Percentiles rank a stretch among this genome's conserved stretches.
phyloP scores from a whole-genome alignment of 2,329 filamentous ascomycete genomes.

The Macrophomina tecta region DNA sequence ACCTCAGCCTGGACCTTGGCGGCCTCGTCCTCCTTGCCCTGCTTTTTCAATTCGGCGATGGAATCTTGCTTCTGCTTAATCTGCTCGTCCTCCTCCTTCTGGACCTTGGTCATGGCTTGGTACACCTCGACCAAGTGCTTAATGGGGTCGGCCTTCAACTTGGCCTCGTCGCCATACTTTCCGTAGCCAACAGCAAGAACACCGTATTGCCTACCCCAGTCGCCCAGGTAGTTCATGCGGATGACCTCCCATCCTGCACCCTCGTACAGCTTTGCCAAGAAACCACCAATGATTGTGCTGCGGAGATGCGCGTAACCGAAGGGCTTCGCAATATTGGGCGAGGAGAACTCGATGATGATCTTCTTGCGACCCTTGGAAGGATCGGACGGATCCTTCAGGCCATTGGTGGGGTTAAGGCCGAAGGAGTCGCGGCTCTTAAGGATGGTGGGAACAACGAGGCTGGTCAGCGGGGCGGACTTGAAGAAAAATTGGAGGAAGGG shows the following conservation, averaged over 20 bases:
- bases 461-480: conserved; percentile 69
- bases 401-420: conserved; percentile 66
- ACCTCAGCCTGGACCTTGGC: conserved; percentile 37
- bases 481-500: conserved; percentile 82
- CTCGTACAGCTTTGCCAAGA: conserved; percentile 72
- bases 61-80: conserved; percentile 61
- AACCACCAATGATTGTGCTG: conserved; percentile 78
- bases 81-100: conserved; percentile 68
- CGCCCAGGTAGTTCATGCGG: conserved; percentile 76
- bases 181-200: conserved; percentile 76
- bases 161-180: conserved; percentile 75
- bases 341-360: conserved; percentile 81
- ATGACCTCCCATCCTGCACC: conserved; percentile 73
- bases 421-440: conserved; percentile 66
- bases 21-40: conserved; percentile 38
- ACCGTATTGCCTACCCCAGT: conserved; percentile 79
- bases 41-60: conserved; percentile 36
- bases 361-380: conserved; percentile 67
- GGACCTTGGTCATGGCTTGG: conserved; percentile 72
- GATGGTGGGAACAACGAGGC: conserved; percentile 72
- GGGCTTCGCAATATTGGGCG: conserved; percentile 85
- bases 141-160: conserved; percentile 74
- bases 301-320: conserved; percentile 78
- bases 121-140: conserved; percentile 85
- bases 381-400: conserved; percentile 67